A percentile compares a stretch with the other conserved stretches of the same genome.
phyloP scores from a whole-genome alignment of 2,329 filamentous ascomycete genomes.

The Ceratocystis lukuohia region DNA sequence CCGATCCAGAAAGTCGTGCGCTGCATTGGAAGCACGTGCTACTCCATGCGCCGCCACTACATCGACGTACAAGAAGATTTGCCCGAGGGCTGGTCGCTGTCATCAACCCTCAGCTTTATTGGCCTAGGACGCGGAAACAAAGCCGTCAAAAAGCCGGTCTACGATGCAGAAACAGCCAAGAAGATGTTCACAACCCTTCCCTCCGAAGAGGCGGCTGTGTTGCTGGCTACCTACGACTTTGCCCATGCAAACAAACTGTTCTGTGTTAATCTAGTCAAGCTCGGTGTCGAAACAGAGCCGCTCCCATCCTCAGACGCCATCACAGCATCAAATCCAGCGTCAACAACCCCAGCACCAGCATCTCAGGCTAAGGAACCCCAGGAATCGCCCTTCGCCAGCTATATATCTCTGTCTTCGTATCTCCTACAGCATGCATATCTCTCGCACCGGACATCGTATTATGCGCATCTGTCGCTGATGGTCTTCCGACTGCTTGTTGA shows the following conservation, averaged over 20 bases:
- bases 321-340: background rate
- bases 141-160: conserved; percentile 38
- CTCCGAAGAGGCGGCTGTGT: conserved; percentile 49
- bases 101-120: conserved; percentile 64
- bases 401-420: conserved; percentile 83
- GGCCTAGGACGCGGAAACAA: conserved; percentile 55
- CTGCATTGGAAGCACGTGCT: conserved; percentile 61
- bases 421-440: conserved; percentile 86
- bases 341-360: background rate
- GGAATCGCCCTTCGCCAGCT: conserved; percentile 64
- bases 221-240: conserved; percentile 87
- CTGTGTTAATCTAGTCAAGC: conserved; percentile 65
- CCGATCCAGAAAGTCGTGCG: conserved; percentile 71
- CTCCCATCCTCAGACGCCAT: background rate
- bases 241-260: conserved; percentile 91
- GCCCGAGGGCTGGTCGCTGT: conserved; percentile 77
- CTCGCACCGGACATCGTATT: conserved; percentile 62
- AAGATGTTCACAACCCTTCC: conserved; percentile 67
- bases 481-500: conserved; percentile 77
- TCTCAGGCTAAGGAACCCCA: background rate
- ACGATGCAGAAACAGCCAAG: conserved; percentile 69
- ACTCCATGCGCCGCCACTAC: conserved; percentile 57
- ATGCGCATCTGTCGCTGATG: conserved; percentile 74
- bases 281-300: conserved; percentile 45
- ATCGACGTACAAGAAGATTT: conserved; percentile 79